Conservation (phyloP, 352 stramenopile species). For the Phytophthora kernoviae region DNA sequence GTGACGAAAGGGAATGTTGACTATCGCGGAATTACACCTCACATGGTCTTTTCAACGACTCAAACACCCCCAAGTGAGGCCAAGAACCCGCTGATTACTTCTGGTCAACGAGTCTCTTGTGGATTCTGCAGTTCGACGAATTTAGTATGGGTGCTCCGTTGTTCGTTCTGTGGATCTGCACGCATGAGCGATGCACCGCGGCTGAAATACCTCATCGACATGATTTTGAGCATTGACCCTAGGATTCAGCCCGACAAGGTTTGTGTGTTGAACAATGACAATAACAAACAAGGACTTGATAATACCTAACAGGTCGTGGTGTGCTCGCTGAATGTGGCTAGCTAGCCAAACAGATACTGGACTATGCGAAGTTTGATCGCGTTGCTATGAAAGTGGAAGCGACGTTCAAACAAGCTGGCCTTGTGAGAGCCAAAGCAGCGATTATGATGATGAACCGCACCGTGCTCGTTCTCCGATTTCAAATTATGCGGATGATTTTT, state of each 20-base stretch:
- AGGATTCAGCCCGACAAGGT: constrained; percentile 61
- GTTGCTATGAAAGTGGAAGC: constrained; percentile 75
- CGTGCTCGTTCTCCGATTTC: constrained; percentile 50
- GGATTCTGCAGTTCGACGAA: constrained; percentile 80
- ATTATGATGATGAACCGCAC: constrained; percentile 88
- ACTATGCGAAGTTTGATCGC: constrained; percentile 83
- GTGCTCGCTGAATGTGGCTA: constrained; percentile 12
- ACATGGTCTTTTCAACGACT: constrained; percentile 62
- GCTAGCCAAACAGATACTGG: constrained; percentile 71
- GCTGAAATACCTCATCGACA: constrained; percentile 81
- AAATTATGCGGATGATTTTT: constrained; percentile 83
- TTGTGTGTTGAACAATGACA: constrained; percentile 1
- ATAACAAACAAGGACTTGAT: not conserved
- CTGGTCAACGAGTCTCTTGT: constrained; percentile 42
- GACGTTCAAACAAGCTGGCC: constrained; percentile 79
- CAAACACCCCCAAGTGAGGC: constrained; percentile 58
- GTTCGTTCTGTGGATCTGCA: constrained; percentile 70
- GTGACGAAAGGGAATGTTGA: constrained; percentile 54
- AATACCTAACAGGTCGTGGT: not conserved
- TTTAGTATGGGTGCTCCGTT: constrained; percentile 65
- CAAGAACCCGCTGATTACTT: constrained; percentile 44
- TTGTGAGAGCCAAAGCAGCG: constrained; percentile 70
- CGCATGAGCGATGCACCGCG: constrained; percentile 75
- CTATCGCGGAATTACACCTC: constrained; percentile 62
- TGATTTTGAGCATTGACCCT: constrained; percentile 76